phyloP scores from a whole-genome alignment of 495 filamentous ascomycete species.

The Penicillium alfredii region DNA sequence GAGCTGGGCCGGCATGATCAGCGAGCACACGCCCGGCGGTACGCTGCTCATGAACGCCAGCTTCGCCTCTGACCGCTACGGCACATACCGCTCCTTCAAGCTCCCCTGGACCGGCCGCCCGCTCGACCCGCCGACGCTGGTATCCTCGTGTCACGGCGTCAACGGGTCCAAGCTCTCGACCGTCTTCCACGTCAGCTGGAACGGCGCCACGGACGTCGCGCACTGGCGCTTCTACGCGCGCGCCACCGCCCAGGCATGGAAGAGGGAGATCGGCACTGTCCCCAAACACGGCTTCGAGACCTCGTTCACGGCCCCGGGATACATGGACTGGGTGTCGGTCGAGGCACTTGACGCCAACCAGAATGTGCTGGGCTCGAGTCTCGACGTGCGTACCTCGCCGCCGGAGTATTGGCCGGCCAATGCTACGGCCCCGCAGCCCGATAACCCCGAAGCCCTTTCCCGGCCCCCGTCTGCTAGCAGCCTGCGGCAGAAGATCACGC shows the following conservation, averaged over 20 bases:
- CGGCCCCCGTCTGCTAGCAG: too few species aligned
- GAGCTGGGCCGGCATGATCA: constrained; percentile 41
- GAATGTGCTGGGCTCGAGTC: not conserved
- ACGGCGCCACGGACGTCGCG: constrained; percentile 11
- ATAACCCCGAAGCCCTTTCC: too few species aligned
- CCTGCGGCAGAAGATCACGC: too few species aligned
- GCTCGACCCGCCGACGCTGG: constrained; percentile 7
- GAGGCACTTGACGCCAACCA: constrained; percentile 7
- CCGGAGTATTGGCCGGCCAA: constrained; percentile 6
- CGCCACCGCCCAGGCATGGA: not conserved
- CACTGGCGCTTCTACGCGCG: constrained; percentile 11
- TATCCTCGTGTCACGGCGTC: constrained; percentile 1
- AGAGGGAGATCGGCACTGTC: constrained; percentile 5
- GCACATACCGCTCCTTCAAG: constrained; percentile 17
- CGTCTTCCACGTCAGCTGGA: constrained; percentile 17
- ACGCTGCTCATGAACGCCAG: constrained; percentile 29
- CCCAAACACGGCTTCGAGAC: constrained; percentile 10
- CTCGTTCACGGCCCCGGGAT: constrained; percentile 6
- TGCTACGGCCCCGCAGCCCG: too few species aligned
- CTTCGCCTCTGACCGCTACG: constrained; percentile 8
- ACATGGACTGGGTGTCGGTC: constrained; percentile 12
- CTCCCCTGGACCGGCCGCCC: constrained; percentile 11
- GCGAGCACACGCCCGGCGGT: constrained; percentile 42
- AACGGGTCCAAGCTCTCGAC: constrained; percentile 9
- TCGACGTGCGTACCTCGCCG: not conserved